Evolutionary conservation across 2,329 filamentous ascomycete species (phyloP).

Genomic region (Penicillium concentricum): DNA sequence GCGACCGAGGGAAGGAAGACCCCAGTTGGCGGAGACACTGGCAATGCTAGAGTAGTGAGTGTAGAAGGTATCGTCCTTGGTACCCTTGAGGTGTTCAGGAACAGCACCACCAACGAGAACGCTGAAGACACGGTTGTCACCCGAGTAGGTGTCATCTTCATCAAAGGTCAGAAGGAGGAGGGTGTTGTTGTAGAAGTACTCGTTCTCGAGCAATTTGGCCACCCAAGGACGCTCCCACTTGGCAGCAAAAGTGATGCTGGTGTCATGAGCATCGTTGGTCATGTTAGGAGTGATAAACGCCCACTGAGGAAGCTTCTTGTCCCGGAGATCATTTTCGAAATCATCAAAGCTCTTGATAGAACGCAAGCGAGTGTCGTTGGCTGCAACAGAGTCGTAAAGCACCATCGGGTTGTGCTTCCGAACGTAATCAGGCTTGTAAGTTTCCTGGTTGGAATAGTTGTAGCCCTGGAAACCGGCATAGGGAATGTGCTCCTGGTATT

Average conservation of each 20-base stretch:
- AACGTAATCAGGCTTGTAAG: constrained; percentile 70
- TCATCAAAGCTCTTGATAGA: constrained; percentile 71
- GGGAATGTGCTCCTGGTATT: constrained; percentile 77
- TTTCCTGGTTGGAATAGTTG: constrained; percentile 63
- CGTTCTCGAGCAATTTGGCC: constrained; percentile 65
- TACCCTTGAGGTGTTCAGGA: constrained; percentile 61
- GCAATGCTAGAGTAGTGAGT: constrained; percentile 71
- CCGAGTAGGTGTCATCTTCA: constrained; percentile 69
- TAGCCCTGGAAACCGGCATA: constrained; percentile 70
- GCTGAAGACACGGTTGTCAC: constrained; percentile 66
- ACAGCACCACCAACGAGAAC: constrained; percentile 75
- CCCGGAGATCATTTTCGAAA: constrained; percentile 67
- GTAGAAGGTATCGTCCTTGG: constrained; percentile 68
- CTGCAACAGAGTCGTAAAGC: constrained; percentile 64
- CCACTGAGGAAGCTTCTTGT: constrained; percentile 68
- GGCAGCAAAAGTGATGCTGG: constrained; percentile 66
- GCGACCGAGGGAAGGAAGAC: constrained; percentile 65
- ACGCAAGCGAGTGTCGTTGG: constrained; percentile 58
- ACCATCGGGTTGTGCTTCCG: constrained; percentile 75
- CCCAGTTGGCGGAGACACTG: constrained; percentile 69
- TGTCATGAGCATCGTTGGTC: constrained; percentile 67
- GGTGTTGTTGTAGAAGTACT: constrained; percentile 72
- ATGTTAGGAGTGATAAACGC: constrained; percentile 44
- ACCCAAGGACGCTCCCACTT: constrained; percentile 68
- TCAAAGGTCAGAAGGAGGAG: constrained; percentile 82